Evolutionary conservation across 1,139 yeast genomes (phyloP).

Genomic region (Magnusiomyces sp.): DNA sequence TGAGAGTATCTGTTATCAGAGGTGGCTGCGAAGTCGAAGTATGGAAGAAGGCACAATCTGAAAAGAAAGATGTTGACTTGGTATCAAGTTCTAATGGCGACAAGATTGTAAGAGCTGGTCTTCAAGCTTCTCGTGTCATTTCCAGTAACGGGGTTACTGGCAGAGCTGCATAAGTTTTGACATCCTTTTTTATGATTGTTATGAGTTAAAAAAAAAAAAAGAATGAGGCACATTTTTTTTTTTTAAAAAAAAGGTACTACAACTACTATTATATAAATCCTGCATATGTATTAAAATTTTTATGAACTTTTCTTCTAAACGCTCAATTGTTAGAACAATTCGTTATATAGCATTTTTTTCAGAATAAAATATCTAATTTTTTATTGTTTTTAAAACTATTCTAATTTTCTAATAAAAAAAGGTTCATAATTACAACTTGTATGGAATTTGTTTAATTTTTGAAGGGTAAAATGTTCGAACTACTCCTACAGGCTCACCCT

Average conservation of each 20-base stretch:
- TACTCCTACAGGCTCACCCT: slow-evolving; percentile 11
- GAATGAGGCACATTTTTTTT: neutral
- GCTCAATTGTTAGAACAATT: too few species aligned
- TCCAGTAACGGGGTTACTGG: slow-evolving; percentile 28
- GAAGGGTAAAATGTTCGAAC: slow-evolving; percentile 5
- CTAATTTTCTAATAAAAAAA: too few species aligned
- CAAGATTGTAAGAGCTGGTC: slow-evolving; percentile 50
- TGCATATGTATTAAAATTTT: too few species aligned
- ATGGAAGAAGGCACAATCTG: slow-evolving; percentile 41
- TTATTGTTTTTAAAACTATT: too few species aligned
- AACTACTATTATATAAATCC: too few species aligned
- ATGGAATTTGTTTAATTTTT: neutral
- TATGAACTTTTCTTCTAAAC: too few species aligned
- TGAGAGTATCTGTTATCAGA: slow-evolving; percentile 92
- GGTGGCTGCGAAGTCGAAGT: slow-evolving; percentile 80
- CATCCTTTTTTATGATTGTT: neutral
- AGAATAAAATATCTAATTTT: too few species aligned
- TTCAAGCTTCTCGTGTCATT: slow-evolving; percentile 42
- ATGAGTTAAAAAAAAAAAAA: neutral
- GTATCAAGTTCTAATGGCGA: slow-evolving; percentile 45
- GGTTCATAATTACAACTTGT: too few species aligned
- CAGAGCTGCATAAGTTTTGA: slow-evolving; percentile 26
- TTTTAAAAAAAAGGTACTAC: too few species aligned
- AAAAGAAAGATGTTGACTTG: slow-evolving; percentile 37
- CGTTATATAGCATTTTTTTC: too few species aligned